These are phyloP conservation scores for Paecilomyces sp. DNA, from an alignment of 2,329 filamentous ascomycete species.

Conservation along the genomic window DNA sequence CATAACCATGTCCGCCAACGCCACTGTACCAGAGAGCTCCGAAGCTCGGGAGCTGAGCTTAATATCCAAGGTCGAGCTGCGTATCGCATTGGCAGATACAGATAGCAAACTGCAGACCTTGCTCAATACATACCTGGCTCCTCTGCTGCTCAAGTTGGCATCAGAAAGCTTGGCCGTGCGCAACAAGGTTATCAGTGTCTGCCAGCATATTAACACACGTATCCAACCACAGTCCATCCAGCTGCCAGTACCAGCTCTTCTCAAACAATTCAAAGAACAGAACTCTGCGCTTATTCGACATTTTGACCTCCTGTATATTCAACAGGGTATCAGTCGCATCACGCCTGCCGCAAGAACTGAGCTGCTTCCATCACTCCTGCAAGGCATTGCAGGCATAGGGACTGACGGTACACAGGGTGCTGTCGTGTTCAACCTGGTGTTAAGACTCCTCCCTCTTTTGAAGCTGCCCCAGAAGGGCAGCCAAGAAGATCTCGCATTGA, in stretches of 20 bases:
- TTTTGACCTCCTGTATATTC: slow-evolving; percentile 82
- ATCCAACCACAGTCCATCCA: slow-evolving; percentile 59
- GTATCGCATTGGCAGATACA: slow-evolving; percentile 73
- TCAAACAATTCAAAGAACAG: slow-evolving; percentile 83
- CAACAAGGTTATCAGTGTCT: slow-evolving; percentile 67
- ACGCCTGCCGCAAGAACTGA: slow-evolving; percentile 58
- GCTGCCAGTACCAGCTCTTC: slow-evolving; percentile 72
- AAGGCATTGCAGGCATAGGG: slow-evolving; percentile 56
- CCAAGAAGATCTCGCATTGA: slow-evolving; percentile 66
- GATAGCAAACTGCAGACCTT: slow-evolving; percentile 75
- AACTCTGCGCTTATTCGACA: slow-evolving; percentile 70
- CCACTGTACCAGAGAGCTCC: slow-evolving; percentile 20
- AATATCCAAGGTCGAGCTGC: slow-evolving; percentile 77
- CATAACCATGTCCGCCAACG: slow-evolving; percentile 24
- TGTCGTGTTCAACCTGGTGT: slow-evolving; percentile 72
- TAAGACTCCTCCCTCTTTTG: slow-evolving; percentile 65
- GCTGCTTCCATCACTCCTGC: slow-evolving; percentile 63
- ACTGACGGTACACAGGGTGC: slow-evolving; percentile 51
- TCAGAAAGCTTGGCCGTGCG: slow-evolving; percentile 76
- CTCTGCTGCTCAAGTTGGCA: slow-evolving; percentile 76
- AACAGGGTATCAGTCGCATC: slow-evolving; percentile 67
- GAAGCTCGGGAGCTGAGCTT: slow-evolving; percentile 68
- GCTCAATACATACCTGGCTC: slow-evolving; percentile 70
- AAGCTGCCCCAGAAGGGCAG: slow-evolving; percentile 66
- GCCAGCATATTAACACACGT: slow-evolving; percentile 63